Percentiles rank a stretch among this genome's conserved stretches.
phyloP scores from a whole-genome alignment of 345 rosid genomes.

The Viola odorata region DNA sequence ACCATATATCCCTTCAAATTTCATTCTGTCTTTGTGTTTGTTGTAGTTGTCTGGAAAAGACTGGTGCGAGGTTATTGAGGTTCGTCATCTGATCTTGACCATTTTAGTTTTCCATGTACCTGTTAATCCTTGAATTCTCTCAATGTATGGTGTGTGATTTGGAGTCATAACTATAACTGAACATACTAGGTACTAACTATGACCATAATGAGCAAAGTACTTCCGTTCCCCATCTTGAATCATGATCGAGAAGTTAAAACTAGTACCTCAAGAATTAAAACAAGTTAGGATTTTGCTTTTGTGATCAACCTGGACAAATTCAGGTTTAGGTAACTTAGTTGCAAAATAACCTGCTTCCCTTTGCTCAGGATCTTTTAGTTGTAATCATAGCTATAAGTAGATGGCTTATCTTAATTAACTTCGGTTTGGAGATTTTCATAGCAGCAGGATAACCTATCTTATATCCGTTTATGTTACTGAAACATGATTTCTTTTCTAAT shows the following conservation, averaged over 20 bases:
- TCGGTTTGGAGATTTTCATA: too few species aligned
- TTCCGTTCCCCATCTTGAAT: conserved; percentile 22
- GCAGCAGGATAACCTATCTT: too few species aligned
- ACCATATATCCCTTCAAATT: not conserved
- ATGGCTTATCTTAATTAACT: not conserved
- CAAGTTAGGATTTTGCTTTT: conserved; percentile 20
- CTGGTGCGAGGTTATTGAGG: conserved; percentile 76
- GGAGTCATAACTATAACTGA: not conserved
- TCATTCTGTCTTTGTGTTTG: conserved; percentile 16
- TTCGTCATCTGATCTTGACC: conserved; percentile 28
- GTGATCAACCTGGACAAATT: conserved; percentile 10
- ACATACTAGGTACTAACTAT: too few species aligned
- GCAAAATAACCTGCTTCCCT: not conserved
- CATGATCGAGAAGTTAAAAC: conserved; percentile 24
- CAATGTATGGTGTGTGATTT: not conserved
- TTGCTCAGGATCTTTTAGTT: not conserved
- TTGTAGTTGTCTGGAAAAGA: conserved; percentile 66
- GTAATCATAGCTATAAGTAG: not conserved
- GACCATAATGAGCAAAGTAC: conserved; percentile 21
- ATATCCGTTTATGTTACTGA: too few species aligned
- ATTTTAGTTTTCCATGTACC: not conserved
- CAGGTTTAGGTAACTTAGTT: conserved; percentile 11
- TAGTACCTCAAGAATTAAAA: conserved; percentile 7
- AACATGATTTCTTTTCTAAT: too few species aligned
- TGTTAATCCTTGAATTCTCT: not conserved